Percentiles rank a stretch among this genome's conserved stretches.
Conservation (phyloP, 129 eudicot genomes). For the Tanacetum coccineum region DNA sequence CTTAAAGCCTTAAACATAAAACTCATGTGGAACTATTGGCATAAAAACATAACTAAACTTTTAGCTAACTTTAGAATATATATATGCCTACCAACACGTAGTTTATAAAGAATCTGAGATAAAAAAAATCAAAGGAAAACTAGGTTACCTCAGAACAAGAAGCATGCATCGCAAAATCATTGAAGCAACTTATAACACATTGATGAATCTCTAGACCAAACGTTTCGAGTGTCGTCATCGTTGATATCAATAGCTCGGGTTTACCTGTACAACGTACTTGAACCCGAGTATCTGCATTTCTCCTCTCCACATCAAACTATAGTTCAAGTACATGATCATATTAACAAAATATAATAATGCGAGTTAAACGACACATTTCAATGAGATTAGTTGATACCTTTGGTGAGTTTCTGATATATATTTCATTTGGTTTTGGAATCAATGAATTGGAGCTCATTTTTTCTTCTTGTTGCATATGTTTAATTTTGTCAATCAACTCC, state of each 20-base stretch:
- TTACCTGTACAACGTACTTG: constrained; percentile 64
- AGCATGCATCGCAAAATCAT: constrained; percentile 73
- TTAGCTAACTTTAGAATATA: too few species aligned
- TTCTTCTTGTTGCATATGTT: constrained; percentile 47
- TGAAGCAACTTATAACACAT: constrained; percentile 86
- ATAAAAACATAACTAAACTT: too few species aligned
- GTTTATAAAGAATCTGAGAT: background rate
- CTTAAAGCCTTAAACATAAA: too few species aligned
- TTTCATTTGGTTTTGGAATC: constrained; percentile 51
- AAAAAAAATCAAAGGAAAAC: background rate
- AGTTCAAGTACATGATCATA: background rate
- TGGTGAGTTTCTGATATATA: constrained; percentile 59
- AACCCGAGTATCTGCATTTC: constrained; percentile 48
- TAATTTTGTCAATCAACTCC: constrained; percentile 65
- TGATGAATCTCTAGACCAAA: constrained; percentile 75
- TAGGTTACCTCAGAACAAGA: constrained; percentile 63
- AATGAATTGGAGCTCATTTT: constrained; percentile 33
- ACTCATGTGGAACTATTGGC: too few species aligned
- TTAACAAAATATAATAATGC: background rate
- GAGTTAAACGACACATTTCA: background rate
- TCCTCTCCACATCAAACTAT: constrained; percentile 89
- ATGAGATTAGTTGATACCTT: constrained; percentile 44
- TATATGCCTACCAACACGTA: too few species aligned
- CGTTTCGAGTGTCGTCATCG: constrained; percentile 66
- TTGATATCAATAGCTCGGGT: constrained; percentile 70